Evolutionary conservation across 768 basidiomycete species (phyloP), one percentile per base, ranked within the genome.

Genomic region (Termitomyces sp.): DNA sequence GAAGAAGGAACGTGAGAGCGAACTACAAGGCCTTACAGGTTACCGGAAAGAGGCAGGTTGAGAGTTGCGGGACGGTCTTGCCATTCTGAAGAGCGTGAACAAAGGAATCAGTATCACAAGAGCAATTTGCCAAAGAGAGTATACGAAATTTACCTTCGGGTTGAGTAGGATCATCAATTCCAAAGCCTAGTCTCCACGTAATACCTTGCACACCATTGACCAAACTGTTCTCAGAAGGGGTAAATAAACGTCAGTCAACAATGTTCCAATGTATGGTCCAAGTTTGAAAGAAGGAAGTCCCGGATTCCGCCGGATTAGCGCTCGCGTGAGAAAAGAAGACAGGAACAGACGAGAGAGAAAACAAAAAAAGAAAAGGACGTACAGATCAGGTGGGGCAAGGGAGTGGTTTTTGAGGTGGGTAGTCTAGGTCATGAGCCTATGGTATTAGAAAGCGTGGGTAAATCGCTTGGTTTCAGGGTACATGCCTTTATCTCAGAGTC

Each of bases 161-260:
- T 65, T 78, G 67, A 15, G 66, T 61, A 5, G 79, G 71, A 58
- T 82, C 68, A 44, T 79, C 68, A 35, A 85, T 70, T 3, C 83
- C 83, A 63, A 82, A 84, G 3, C 76, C 83, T n/a, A 85, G 72
- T 53, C 84, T 69, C 82, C 82, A 86, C 29, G 84, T 84, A 41
- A 85, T 78, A 25, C 83, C 83, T 66, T 81, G 80, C n/a, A 82
- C 66, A 53, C 77, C 79, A 62, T 82, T 82, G 16, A 78, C 78
- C 57, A 78, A 53, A 58, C 81, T 82, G 52, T 32, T 42, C 41
- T 53, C 58, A 56, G 48, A 60, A 39, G 36, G 55, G 11, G 40
- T 29, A 52, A 53, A 45, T 56, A 23, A 33, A 20, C 32, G 40
- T 3, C 13, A 31, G 29, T 57, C 35, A 42, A 40, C 42, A 56